Conservation (phyloP, 2,329 filamentous ascomycete species). For the Pleoardoris graminearum region DNA sequence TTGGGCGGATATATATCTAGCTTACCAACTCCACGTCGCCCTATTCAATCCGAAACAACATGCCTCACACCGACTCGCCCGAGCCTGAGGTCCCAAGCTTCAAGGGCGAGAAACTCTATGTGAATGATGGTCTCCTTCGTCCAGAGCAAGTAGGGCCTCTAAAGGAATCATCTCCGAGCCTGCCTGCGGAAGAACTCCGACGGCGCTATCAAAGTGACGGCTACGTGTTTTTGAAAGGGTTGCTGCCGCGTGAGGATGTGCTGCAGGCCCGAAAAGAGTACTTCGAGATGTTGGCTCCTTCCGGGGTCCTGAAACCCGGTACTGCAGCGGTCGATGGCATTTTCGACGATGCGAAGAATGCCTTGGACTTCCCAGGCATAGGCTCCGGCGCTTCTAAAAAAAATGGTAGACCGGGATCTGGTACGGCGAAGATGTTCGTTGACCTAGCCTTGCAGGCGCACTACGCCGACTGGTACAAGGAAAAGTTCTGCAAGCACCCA, state of each 20-base stretch:
- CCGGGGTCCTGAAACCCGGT: conserved; percentile 59
- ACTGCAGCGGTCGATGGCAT: conserved; percentile 58
- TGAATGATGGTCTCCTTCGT: conserved; percentile 54
- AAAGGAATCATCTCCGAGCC: conserved; percentile 48
- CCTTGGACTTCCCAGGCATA: conserved; percentile 56
- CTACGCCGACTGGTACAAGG: conserved; percentile 49
- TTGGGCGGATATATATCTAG: too few species aligned
- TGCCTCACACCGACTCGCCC: conserved; percentile 40
- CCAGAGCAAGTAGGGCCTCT: conserved; percentile 50
- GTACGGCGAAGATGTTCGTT: conserved; percentile 51
- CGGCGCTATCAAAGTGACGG: conserved; percentile 54
- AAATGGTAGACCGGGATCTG: conserved; percentile 51
- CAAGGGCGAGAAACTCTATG: conserved; percentile 41
- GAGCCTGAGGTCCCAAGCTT: conserved; percentile 29
- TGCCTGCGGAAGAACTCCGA: conserved; percentile 55
- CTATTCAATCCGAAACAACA: conserved; percentile 12
- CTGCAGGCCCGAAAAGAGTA: conserved; percentile 57
- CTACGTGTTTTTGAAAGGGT: conserved; percentile 60
- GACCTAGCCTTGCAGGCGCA: conserved; percentile 60
- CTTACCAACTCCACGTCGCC: background rate
- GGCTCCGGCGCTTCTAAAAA: conserved; percentile 54
- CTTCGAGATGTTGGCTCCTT: conserved; percentile 58
- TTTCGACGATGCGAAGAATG: conserved; percentile 52
- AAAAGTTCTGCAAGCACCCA: conserved; percentile 60
- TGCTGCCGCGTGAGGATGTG: conserved; percentile 59